phyloP scores from a whole-genome alignment of 176 grass and related monocot species.

The Chrysopogon serrulatus region DNA sequence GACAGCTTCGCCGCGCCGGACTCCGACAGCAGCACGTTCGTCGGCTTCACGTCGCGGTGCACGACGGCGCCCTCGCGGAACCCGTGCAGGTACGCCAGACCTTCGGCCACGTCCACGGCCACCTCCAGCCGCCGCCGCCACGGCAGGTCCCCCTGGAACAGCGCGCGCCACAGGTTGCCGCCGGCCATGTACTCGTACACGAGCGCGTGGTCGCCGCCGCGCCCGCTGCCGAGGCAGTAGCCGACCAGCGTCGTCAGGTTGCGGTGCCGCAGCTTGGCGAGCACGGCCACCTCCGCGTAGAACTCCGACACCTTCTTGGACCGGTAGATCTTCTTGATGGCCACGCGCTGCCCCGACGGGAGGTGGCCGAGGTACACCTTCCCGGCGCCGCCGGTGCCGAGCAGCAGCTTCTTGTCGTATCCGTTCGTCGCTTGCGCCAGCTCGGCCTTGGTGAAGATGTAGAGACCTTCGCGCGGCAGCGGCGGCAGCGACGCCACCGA shows the following conservation, averaged over 20 bases:
- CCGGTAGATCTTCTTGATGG: conserved; percentile 61
- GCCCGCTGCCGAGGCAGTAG: conserved; percentile 35
- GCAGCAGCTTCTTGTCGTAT: conserved; percentile 49
- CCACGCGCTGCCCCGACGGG: conserved; percentile 58
- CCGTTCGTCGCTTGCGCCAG: conserved; percentile 54
- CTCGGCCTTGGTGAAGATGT: conserved; percentile 73
- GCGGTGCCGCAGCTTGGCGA: conserved; percentile 68
- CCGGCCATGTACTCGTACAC: conserved; percentile 80
- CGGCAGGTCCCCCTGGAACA: conserved; percentile 30
- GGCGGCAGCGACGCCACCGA: not conserved
- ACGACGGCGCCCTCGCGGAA: conserved; percentile 53
- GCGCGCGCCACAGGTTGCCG: conserved; percentile 58
- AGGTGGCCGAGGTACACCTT: conserved; percentile 66
- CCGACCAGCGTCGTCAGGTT: conserved; percentile 61
- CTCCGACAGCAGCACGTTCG: conserved; percentile 51
- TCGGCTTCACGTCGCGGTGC: conserved; percentile 80
- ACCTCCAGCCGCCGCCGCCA: conserved; percentile 53
- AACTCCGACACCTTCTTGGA: conserved; percentile 59
- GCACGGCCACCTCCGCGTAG: conserved; percentile 57
- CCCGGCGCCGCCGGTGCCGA: conserved; percentile 57
- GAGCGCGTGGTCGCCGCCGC: conserved; percentile 30
- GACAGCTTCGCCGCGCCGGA: conserved; percentile 59
- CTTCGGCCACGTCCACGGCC: conserved; percentile 51
- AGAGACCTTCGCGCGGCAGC: conserved; percentile 56
- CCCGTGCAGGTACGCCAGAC: conserved; percentile 64